Conservation (phyloP, 176 grass and related monocot genomes). For the Metroxylon sagu region DNA sequence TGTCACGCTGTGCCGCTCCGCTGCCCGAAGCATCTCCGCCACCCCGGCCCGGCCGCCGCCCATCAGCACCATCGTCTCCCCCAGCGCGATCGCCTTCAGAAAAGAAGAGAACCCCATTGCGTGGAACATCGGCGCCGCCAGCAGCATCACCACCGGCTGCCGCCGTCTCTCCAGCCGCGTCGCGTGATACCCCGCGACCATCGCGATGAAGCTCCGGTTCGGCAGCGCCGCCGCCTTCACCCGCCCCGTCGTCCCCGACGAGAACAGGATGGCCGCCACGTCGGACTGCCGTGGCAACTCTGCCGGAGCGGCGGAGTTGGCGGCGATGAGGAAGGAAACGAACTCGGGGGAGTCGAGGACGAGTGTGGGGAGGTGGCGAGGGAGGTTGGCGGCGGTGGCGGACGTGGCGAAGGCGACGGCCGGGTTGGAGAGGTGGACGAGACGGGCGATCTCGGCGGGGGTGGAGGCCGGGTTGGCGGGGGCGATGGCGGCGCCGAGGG, state of each 20-base stretch:
- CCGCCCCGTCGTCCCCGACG: slow-evolving; percentile 31
- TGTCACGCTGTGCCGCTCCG: slow-evolving; percentile 22
- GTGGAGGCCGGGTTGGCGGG: slow-evolving; percentile 5
- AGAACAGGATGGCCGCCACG: slow-evolving; percentile 25
- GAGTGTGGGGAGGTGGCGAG: neutral
- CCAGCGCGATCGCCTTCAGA: slow-evolving; percentile 9
- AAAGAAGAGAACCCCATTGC: slow-evolving; percentile 19
- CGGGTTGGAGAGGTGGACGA: neutral
- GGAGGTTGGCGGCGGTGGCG: neutral
- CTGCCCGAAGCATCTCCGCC: slow-evolving; percentile 10
- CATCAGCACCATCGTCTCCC: slow-evolving; percentile 17
- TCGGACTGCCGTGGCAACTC: slow-evolving; percentile 17
- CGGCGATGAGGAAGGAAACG: neutral
- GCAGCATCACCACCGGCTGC: neutral
- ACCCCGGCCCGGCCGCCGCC: neutral
- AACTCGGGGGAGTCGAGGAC: neutral
- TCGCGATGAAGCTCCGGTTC: slow-evolving; percentile 21
- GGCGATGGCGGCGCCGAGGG: neutral
- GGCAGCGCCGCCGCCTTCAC: slow-evolving; percentile 27
- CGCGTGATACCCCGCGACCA: neutral
- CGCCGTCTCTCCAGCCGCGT: neutral
- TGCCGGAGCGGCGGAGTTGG: no score
- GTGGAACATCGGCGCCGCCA: slow-evolving; percentile 19
- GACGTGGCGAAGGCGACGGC: slow-evolving; percentile 4
- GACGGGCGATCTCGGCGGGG: neutral